Percentiles rank a stretch among this genome's conserved stretches.
phyloP scores from a whole-genome alignment of 2,329 filamentous ascomycete genomes.

The Dactylellina parvicollis region DNA sequence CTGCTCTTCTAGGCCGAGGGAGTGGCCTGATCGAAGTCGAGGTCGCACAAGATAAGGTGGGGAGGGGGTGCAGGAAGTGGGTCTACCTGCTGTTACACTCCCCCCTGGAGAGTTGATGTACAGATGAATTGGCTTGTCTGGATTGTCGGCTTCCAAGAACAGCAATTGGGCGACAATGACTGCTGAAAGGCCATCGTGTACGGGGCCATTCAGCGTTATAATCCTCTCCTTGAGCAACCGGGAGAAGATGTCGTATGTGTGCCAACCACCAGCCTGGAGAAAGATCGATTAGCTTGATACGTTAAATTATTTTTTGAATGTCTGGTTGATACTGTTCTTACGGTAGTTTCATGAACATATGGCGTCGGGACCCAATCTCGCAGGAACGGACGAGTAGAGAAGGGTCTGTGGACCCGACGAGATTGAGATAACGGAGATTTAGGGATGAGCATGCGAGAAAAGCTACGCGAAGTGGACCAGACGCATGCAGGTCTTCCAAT shows the following conservation, averaged over 20 bases:
- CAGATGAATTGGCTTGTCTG: slow-evolving; percentile 92
- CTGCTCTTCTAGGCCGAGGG: background rate
- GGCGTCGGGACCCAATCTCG: slow-evolving; percentile 47
- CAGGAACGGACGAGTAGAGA: slow-evolving; percentile 29
- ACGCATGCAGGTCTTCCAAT: slow-evolving; percentile 37
- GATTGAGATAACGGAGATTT: slow-evolving; percentile 34
- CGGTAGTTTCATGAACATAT: slow-evolving; percentile 49
- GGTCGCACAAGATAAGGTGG: slow-evolving; percentile 6
- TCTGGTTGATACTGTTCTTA: slow-evolving; percentile 8
- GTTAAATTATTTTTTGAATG: background rate
- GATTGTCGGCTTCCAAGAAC: slow-evolving; percentile 96
- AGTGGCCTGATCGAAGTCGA: background rate
- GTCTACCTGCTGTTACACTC: slow-evolving; percentile 76
- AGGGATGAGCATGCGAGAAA: slow-evolving; percentile 35
- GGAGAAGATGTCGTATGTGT: slow-evolving; percentile 58
- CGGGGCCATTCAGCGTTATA: slow-evolving; percentile 88
- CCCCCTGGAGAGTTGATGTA: slow-evolving; percentile 98
- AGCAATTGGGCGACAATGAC: slow-evolving; percentile 94
- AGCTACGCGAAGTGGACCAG: slow-evolving; percentile 36
- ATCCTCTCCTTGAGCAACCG: slow-evolving; percentile 75
- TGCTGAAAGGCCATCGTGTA: slow-evolving; percentile 90
- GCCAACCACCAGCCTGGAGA: slow-evolving; percentile 46
- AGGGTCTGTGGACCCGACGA: slow-evolving; percentile 14
- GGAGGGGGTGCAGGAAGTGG: background rate
- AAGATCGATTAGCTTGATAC: slow-evolving; percentile 16